Evolutionary conservation across 768 basidiomycete genomes (phyloP).

Genomic region (Russula dissimulans): DNA sequence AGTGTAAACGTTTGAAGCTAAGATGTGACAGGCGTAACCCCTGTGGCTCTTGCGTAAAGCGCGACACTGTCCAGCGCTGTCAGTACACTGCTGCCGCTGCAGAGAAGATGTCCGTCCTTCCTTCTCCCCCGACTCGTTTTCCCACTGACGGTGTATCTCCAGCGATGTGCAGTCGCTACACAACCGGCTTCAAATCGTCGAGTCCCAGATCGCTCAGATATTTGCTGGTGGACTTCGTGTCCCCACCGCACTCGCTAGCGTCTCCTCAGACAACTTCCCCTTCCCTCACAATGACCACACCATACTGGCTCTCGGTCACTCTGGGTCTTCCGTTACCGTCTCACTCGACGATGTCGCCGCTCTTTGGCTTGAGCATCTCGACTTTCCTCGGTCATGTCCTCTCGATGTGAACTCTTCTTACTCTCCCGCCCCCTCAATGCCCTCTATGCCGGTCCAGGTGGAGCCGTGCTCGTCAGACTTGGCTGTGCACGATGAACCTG

Average conservation of each 20-base stretch:
- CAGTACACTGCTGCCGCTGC: slow-evolving; percentile 74
- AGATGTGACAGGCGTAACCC: slow-evolving; percentile 76
- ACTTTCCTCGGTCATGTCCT: slow-evolving; percentile 24
- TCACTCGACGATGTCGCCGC: slow-evolving; percentile 47
- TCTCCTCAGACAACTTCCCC: slow-evolving; percentile 14
- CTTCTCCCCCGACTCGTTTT: not conserved
- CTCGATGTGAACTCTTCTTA: slow-evolving; percentile 14
- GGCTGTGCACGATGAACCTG: slow-evolving; percentile 18
- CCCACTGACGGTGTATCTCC: not conserved
- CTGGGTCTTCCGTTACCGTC: slow-evolving; percentile 42
- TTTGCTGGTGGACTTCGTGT: slow-evolving; percentile 21
- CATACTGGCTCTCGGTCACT: slow-evolving; percentile 31
- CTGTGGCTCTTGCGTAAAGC: slow-evolving; percentile 70
- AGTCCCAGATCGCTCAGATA: slow-evolving; percentile 45
- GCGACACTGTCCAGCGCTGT: slow-evolving; percentile 64
- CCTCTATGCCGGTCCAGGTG: slow-evolving; percentile 16
- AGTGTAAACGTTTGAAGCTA: slow-evolving; percentile 85
- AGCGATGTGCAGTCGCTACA: slow-evolving; percentile 79
- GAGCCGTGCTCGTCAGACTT: slow-evolving; percentile 13
- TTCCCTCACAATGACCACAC: slow-evolving; percentile 31
- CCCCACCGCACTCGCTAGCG: not conserved
- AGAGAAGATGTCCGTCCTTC: slow-evolving; percentile 63
- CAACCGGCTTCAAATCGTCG: slow-evolving; percentile 66
- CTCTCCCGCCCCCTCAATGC: slow-evolving; percentile 10
- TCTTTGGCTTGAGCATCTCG: slow-evolving; percentile 53